These are phyloP conservation scores for Bruguiera parviflora DNA, from an alignment of 345 rosid species.

Conservation along the genomic window DNA sequence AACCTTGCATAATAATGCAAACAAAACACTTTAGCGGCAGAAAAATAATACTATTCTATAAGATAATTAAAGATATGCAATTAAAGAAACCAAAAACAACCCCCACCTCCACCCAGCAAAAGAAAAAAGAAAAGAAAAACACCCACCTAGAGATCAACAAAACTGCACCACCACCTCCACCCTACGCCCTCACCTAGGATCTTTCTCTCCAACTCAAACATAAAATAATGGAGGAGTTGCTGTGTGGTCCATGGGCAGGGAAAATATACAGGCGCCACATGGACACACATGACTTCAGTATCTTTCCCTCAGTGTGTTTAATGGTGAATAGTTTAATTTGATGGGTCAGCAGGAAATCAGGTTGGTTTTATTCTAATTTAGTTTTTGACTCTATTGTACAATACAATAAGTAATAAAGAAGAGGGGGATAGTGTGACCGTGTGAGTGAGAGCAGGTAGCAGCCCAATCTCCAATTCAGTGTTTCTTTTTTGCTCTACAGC, in stretches of 20 bases:
- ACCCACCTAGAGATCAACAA: slow-evolving; percentile 68
- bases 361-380: slow-evolving; percentile 6
- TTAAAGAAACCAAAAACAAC: background rate
- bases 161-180: slow-evolving; percentile 34
- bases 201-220: slow-evolving; percentile 23
- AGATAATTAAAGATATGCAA: background rate
- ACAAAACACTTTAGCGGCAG: background rate
- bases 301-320: slow-evolving; percentile 3
- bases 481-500: background rate
- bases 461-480: slow-evolving; percentile 16
- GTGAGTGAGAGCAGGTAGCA: slow-evolving; percentile 3
- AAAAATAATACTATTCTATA: background rate
- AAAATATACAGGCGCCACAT: slow-evolving; percentile 12
- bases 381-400: slow-evolving; percentile 8
- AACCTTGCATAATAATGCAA: slow-evolving; percentile 11
- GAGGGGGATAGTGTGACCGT: too few relatives aligned
- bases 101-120: background rate
- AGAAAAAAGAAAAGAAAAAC: slow-evolving; percentile 25
- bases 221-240: slow-evolving; percentile 1
- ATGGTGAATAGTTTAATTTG: slow-evolving; percentile 15
- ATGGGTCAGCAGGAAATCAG: slow-evolving; percentile 14
- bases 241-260: slow-evolving; percentile 22
- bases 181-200: slow-evolving; percentile 29
- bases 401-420: background rate
- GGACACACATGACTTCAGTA: slow-evolving; percentile 22